phyloP scores from a whole-genome alignment of 352 stramenopile species.

The Pythium dissimile region DNA sequence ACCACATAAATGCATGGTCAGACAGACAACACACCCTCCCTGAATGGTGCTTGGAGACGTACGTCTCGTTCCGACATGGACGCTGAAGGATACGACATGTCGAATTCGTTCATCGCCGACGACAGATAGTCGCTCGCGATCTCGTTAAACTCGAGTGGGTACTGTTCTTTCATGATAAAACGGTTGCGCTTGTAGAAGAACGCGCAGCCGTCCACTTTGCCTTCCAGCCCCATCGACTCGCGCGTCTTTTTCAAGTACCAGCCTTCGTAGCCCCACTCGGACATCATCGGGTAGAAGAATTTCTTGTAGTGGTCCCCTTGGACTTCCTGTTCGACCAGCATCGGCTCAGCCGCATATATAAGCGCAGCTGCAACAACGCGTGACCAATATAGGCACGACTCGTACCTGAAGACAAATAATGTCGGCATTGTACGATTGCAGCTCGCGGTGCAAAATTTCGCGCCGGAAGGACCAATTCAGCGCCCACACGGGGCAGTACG shows the following conservation, averaged over 20 bases:
- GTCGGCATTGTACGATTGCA: slow-evolving; percentile 92
- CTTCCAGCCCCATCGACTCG: slow-evolving; percentile 95
- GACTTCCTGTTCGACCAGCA: slow-evolving; percentile 87
- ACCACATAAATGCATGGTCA: background rate
- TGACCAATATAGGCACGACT: too few relatives aligned
- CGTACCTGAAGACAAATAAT: slow-evolving; percentile 93
- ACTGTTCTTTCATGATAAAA: slow-evolving; percentile 88
- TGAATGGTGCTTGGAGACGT: background rate
- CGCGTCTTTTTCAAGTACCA: slow-evolving; percentile 98
- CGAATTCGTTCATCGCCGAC: slow-evolving; percentile 70
- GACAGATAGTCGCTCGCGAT: slow-evolving; percentile 70
- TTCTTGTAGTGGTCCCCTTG: slow-evolving; percentile 98
- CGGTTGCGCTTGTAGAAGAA: slow-evolving; percentile 96
- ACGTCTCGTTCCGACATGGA: slow-evolving; percentile 62
- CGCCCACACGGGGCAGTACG: slow-evolving; percentile 96
- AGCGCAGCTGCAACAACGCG: background rate
- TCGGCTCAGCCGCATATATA: background rate
- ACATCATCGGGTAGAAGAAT: slow-evolving; percentile 95
- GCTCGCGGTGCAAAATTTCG: slow-evolving; percentile 86
- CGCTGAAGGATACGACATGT: slow-evolving; percentile 68
- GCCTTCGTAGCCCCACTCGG: slow-evolving; percentile 95
- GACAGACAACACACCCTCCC: background rate
- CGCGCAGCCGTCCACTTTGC: slow-evolving; percentile 98
- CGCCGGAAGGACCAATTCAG: slow-evolving; percentile 96
- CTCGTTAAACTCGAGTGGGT: slow-evolving; percentile 98